Base-by-base conservation (phyloP, 1,139 yeast species). In the Zygoascus sp. region DNA sequence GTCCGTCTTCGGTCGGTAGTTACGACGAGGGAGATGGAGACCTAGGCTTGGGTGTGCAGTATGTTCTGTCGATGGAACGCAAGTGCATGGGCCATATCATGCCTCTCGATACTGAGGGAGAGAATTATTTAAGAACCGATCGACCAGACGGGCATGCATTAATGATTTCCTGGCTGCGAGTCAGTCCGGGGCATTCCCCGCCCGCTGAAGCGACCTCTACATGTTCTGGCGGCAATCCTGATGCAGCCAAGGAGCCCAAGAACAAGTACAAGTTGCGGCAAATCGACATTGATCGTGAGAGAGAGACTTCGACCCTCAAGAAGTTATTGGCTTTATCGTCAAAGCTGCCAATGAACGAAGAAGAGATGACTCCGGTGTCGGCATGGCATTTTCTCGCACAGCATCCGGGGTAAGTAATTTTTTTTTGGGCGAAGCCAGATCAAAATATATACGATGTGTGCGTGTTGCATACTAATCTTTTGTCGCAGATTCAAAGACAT, bases 341-440 rank as follows among this genome's bases (percentile, higher is more conserved):
- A 6, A 36, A 37, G 27, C 37, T 43, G 4, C 40, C 46, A 8
- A 16, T 43, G 17, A 37, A 37, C 16, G 46, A 43, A 20, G 19
- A 25, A 16, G 46, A 43, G 32, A 43, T 43, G 46, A 43, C 46
- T 13, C 46, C 46, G 7, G 46, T 43, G 1, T 36, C 46, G 10
- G 46, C 46, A 15, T 43, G 46, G 46, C 22, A 35, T 19, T 43
- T 34, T 28, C 22, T 43, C 13, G 20, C 41, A n/a, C 28, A 37
- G 21, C 40, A 43, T 17, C 46, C 46, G 8, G 25, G 35, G 42
- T 43, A 30, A 7, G 34, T 7, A 10, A 5, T 30, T 3, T 30
- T 4, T 2, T 30, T 11, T n/a, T n/a, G n/a, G n/a, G n/a, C n/a
- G n/a, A n/a, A n/a, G n/a, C n/a, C n/a, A n/a, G n/a, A n/a, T n/a